Evolutionary conservation across 2,329 filamentous ascomycete species (phyloP), one percentile per base, ranked within the genome.

Genomic region (Xylariaceae sp.): DNA sequence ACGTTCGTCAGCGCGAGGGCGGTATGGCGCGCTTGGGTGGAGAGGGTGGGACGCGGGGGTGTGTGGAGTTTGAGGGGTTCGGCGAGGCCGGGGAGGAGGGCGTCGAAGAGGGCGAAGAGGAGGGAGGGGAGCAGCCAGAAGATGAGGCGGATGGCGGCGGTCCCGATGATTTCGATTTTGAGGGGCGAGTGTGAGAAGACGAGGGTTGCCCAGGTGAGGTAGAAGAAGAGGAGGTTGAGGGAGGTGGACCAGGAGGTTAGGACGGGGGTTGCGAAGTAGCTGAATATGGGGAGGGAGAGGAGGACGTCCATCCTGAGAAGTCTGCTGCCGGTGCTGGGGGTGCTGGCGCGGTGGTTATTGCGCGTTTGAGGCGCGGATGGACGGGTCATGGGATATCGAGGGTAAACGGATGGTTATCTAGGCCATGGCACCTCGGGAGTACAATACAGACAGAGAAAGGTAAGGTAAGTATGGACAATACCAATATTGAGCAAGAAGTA

Each of bases 211-310:
- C 92, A 96, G 67, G 90, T 93, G 77, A 96, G 83, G 73, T 92
- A 93, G 74, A 96, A 94, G 78, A 96, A 92, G 63, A 95, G 77
- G 23, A 96, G 76, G 73, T 94, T 96, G 64, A 96, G 78, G 1
- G 87, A 92, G 1, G 91, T 93, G 11, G 80, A 87, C 77, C 88
- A 92, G 5, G 88, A 88, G 5, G 84, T 82, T 59, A 85, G 72
- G 51, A 81, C 77, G 1, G 84, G 82, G 17, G 84, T 80, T 53
- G 86, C 77, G 67, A 89, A 78, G 68, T 87, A 88, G 34, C 87
- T 88, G 47, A 90, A 75, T 64, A 90, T 81, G 1, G 89, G 89
- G 44, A 93, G 79, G 1, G 88, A 89, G 59, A 92, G 77, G 53
- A 92, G 77, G 23, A 89, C 74, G 69, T 88, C 85, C 80, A 89